Percentiles rank a stretch among this genome's conserved stretches.
phyloP scores from a whole-genome alignment of 2,329 filamentous ascomycete species.

The Aureobasidium sp. region DNA sequence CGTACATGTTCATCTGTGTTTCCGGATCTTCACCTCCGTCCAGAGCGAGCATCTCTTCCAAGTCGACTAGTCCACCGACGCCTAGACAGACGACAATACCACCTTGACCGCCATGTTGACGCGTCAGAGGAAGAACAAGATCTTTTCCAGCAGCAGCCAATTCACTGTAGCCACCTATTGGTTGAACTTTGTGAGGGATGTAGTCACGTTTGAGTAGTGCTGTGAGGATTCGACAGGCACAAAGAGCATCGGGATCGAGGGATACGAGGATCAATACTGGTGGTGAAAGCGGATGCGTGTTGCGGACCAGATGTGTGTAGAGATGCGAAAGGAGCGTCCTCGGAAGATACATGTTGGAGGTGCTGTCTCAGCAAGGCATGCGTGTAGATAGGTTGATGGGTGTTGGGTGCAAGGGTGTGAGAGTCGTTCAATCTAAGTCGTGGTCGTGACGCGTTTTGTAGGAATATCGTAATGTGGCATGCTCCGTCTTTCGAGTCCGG shows the following conservation, averaged over 20 bases:
- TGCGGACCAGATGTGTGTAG: constrained; percentile 88
- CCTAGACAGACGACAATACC: constrained; percentile 94
- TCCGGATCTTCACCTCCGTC: constrained; percentile 56
- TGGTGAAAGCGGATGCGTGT: constrained; percentile 89
- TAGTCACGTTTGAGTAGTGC: constrained; percentile 97
- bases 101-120: constrained; percentile 82
- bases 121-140: constrained; percentile 87
- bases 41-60: constrained; percentile 82
- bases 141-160: constrained; percentile 82
- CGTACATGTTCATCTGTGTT: constrained; percentile 42
- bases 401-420: background rate
- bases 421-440: constrained; percentile 18
- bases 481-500: background rate
- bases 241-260: constrained; percentile 95
- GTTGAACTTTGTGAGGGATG: constrained; percentile 97
- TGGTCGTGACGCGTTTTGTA: constrained; percentile 20
- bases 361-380: background rate
- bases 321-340: constrained; percentile 89
- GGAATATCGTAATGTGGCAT: constrained; percentile 16
- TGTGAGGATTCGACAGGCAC: constrained; percentile 94
- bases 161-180: constrained; percentile 92
- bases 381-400: background rate
- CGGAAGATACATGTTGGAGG: constrained; percentile 85
- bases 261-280: constrained; percentile 93
- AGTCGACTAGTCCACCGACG: constrained; percentile 90